Percentiles rank a stretch among this genome's conserved stretches.
These are phyloP conservation scores for Acacia crassicarpa DNA, from an alignment of 306 rosid species.

Conservation along the genomic window DNA sequence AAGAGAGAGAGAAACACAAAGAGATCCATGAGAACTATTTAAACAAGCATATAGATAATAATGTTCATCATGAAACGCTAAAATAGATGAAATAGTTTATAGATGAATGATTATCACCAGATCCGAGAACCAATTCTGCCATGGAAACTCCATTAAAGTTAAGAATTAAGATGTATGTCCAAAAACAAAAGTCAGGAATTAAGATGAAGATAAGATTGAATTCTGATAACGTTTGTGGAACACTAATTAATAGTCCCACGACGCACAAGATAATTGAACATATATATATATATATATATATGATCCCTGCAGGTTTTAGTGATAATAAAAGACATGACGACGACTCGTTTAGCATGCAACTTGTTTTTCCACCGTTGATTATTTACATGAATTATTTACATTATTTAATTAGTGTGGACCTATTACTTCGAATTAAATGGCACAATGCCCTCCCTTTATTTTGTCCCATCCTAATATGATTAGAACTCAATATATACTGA, in stretches of 20 bases:
- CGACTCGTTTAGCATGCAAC: constrained; percentile 40
- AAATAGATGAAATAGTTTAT: neutral
- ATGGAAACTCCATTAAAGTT: constrained; percentile 16
- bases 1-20: neutral
- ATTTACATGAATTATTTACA: neutral
- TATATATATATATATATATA: neutral
- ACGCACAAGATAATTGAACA: neutral
- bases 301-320: neutral
- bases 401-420: neutral
- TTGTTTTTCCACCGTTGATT: constrained; percentile 33
- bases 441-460: neutral
- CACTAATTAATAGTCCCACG: neutral
- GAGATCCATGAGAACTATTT: neutral
- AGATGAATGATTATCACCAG: constrained; percentile 10
- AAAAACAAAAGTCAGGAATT: too few relatives aligned
- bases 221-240: neutral
- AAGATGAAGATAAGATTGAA: neutral
- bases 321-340: neutral
- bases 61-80: neutral
- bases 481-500: too few relatives aligned
- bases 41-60: neutral
- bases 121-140: constrained; percentile 33
- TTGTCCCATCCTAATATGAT: neutral
- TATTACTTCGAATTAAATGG: neutral
- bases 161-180: neutral